Conservation (phyloP, 345 rosid genomes). For the Bruguiera sexangula region DNA sequence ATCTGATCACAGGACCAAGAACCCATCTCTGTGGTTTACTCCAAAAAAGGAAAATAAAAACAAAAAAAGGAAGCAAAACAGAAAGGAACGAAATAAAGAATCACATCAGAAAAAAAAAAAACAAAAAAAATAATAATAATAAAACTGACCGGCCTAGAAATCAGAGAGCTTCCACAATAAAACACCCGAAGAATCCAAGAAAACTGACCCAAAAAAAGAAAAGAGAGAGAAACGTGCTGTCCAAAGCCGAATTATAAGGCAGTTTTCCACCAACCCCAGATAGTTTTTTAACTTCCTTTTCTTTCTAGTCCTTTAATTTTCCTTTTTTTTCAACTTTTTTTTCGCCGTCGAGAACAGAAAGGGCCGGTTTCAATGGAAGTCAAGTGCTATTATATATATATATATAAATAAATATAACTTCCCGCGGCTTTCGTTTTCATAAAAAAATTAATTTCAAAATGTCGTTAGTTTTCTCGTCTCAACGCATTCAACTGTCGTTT, state of each 20-base stretch:
- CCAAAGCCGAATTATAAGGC: constrained; percentile 3
- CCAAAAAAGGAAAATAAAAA: background rate
- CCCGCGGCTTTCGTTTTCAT: constrained; percentile 18
- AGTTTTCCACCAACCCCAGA: background rate
- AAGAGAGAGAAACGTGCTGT: background rate
- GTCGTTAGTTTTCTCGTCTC: background rate
- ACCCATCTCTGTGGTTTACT: background rate
- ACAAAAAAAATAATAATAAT: background rate
- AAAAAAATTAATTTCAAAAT: background rate
- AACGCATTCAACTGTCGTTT: constrained; percentile 6
- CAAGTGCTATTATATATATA: too few species aligned
- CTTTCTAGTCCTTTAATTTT: background rate
- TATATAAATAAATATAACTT: background rate
- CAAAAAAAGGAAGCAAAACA: background rate
- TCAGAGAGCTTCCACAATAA: background rate
- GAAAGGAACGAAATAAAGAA: background rate
- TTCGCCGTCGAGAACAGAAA: background rate
- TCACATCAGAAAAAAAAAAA: background rate
- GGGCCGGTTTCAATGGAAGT: background rate
- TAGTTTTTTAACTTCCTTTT: background rate
- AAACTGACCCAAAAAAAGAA: background rate
- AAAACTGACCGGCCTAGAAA: constrained; percentile 14
- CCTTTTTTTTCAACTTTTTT: background rate
- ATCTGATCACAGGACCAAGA: constrained; percentile 12
- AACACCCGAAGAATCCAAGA: constrained; percentile 5